Evolutionary conservation across 257 asterid genomes (phyloP), one percentile per base, ranked within the genome.

Genomic region (Penstemon newberryi): DNA sequence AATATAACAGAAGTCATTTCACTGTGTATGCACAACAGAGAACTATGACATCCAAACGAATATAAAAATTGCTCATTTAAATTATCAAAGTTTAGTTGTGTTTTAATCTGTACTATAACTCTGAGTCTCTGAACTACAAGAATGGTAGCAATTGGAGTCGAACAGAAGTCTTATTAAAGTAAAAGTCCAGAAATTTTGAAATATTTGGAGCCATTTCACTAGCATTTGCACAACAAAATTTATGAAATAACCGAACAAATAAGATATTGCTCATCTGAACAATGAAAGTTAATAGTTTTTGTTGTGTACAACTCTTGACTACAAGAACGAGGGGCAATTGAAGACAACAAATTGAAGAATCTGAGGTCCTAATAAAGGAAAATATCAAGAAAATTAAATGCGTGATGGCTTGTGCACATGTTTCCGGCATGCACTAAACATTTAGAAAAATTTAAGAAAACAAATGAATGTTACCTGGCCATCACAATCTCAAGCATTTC

Each of bases 401-500:
- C 6, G n/a, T 51, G 74, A 60, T 39, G 42, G 45, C 12, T 69
- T 36, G 42, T 42, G 67, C 41, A 19, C 42, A 59, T 39, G 51
- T 36, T 63, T 51, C 45, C 45, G 69, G 57, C 63, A 59, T 56
- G 56, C 68, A 15, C 25, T 25, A 40, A 55, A 56, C 55, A 65
- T 51, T 46, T 38, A 64, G 39, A 70, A 41, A 53, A 25, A 56
- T 50, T 56, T 73, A 33, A 61, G 44, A 60, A 13, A 42, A 43
- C n/a, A 60, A 65, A 53, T 55, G 68, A 67, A 69, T 12, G 51
- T 51, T 71, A 91, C 97, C 97, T 87, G 65, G 58, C 70, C 99
- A 94, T 94, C 51, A 94, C 99, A 63, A 94, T 81, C 77, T 86
- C 99, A 60, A 94, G 97, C 97, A 94, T 89, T 83, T 84, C 86